Percentiles rank a stretch among this genome's conserved stretches.
phyloP scores from a whole-genome alignment of 305 asterid genomes.

The Rubia tinctorum region DNA sequence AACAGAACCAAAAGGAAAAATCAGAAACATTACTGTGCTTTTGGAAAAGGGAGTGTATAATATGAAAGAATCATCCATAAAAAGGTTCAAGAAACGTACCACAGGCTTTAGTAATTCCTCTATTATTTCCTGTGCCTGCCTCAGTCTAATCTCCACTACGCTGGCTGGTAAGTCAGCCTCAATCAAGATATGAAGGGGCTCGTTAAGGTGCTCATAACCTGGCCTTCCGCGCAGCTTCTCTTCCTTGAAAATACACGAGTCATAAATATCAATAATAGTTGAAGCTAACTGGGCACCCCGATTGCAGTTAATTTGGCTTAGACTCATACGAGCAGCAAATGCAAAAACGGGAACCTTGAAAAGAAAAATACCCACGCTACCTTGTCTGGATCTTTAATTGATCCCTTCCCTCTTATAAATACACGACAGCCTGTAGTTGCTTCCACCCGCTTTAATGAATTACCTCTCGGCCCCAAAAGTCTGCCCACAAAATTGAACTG shows the following conservation, averaged over 20 bases:
- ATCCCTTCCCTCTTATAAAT: conserved; percentile 93
- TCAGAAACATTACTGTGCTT: neutral
- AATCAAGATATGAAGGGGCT: conserved; percentile 37
- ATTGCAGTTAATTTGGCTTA: neutral
- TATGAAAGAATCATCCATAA: neutral
- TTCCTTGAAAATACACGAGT: conserved; percentile 26
- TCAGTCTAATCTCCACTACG: conserved; percentile 29
- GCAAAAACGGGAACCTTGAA: neutral
- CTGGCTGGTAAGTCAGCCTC: conserved; percentile 44
- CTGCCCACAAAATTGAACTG: conserved; percentile 99
- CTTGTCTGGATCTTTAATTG: conserved; percentile 96
- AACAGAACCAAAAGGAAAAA: no score
- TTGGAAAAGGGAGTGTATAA: neutral
- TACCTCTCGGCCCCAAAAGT: conserved; percentile 96
- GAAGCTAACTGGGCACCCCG: neutral
- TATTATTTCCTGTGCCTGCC: conserved; percentile 39
- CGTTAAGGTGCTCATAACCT: conserved; percentile 43
- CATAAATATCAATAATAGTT: neutral
- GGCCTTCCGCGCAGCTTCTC: conserved; percentile 43
- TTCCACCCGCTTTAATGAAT: conserved; percentile 94
- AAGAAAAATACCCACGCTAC: conserved; percentile 27
- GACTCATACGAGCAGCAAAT: neutral
- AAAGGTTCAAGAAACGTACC: conserved; percentile 22
- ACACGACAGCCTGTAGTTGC: conserved; percentile 99
- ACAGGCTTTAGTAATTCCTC: conserved; percentile 46